phyloP scores from a whole-genome alignment of 768 basidiomycete genomes.

The Trametes maxima region DNA sequence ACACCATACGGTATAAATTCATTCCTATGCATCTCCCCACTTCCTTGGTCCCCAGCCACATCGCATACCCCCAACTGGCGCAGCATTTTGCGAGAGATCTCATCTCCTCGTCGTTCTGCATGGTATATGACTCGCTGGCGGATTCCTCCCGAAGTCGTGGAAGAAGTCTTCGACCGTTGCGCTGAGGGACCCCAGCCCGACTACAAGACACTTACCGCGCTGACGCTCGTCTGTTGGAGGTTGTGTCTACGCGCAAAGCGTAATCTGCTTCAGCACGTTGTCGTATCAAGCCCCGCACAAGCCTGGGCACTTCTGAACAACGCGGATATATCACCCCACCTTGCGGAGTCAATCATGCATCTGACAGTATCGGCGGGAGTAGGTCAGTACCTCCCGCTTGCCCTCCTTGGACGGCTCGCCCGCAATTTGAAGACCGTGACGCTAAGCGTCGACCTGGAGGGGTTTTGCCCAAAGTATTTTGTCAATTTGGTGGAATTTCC shows the following conservation, averaged over 20 bases:
- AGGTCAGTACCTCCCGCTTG: not conserved
- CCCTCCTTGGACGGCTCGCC: not conserved
- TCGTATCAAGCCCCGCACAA: not conserved
- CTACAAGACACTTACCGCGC: not conserved
- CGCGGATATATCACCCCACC: not conserved
- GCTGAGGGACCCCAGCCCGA: not conserved
- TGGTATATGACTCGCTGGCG: not conserved
- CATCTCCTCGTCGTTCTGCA: not conserved
- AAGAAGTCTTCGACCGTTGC: constrained; percentile 6
- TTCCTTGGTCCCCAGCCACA: too few species aligned
- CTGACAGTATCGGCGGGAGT: not conserved
- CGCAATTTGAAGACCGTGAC: not conserved
- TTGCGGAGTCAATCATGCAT: not conserved
- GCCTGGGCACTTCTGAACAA: not conserved
- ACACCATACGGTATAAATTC: too few species aligned
- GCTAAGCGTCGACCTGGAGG: not conserved
- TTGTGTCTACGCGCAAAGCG: not conserved
- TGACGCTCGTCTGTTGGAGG: not conserved
- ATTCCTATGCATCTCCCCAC: too few species aligned
- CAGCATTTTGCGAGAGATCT: too few species aligned
- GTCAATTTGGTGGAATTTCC: not conserved
- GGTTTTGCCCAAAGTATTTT: not conserved
- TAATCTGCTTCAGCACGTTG: constrained; percentile 5
- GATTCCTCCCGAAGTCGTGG: constrained; percentile 4
- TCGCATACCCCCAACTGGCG: too few species aligned